Evolutionary conservation across 2,329 filamentous ascomycete genomes (phyloP), one percentile per base, ranked within the genome.

Genomic region (Monosporascus cannonballus): DNA sequence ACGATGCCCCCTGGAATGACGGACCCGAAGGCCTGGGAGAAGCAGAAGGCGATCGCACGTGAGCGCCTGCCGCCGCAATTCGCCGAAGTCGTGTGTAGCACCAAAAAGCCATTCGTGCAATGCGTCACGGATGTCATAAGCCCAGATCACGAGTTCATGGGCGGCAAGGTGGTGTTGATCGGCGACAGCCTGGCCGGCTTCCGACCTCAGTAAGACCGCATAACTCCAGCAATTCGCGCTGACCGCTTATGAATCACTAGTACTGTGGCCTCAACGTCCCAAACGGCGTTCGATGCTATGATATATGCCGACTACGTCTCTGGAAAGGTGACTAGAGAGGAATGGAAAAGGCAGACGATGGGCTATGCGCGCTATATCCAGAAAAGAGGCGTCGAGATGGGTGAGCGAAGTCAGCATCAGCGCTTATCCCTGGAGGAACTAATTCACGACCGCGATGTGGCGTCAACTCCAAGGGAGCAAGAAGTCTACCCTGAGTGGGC

Each of bases 181-280:
- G 73, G 73, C n/a, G 74, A 77, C 56, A 71, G 73, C 1, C 55
- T 76, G 1, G 71, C 73, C 0, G 69, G 70, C 0, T 75, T 77
- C 49, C 57, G 74, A 4, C 73, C 74, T 3, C 74, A 76, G 42
- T 46, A 46, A 25, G 42, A 25, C 22, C 6, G 7, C 38, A 41
- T 34, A 34, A 34, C 9, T 2, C 30, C 30, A 11, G 30, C 1
- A 34, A 34, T 34, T 34, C 41, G 41, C 22, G 22, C 11, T 25
- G 14, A 14, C 14, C 11, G 20, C 41, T 44, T 11, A 44, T 20
- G 6, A 14, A 34, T 44, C 14, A 14, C 17, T 18, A 46, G 42
- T 56, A 71, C 72, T 2, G 73, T 72, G 5, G 67, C 69, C 3
- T 73, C 72, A 24, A 75, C 73, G 1, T 70, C 66, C 9, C 73